Conservation (phyloP, 176 grass and related monocot species). For the Carex scoparia region DNA sequence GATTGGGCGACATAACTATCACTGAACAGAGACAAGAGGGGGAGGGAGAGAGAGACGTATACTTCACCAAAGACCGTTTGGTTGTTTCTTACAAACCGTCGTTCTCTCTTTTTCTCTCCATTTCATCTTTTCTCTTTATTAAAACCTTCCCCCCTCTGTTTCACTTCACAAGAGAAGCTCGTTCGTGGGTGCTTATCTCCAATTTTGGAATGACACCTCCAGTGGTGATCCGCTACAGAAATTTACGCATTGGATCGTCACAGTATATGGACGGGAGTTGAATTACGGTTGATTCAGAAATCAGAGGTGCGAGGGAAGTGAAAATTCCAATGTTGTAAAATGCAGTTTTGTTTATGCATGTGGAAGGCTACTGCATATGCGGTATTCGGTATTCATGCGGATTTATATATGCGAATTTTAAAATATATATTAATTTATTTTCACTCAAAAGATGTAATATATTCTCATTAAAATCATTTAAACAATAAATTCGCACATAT, state of each 20-base stretch:
- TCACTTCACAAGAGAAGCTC: neutral
- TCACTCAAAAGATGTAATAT: too few relatives aligned
- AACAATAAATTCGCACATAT: too few relatives aligned
- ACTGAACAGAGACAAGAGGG: constrained; percentile 12
- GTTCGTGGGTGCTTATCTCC: neutral
- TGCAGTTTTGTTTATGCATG: too few relatives aligned
- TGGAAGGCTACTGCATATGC: too few relatives aligned
- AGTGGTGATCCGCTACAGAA: neutral
- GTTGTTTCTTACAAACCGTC: constrained; percentile 8
- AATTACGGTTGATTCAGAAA: neutral
- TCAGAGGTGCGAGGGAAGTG: neutral
- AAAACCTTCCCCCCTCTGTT: neutral
- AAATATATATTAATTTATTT: too few relatives aligned
- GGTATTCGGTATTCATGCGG: too few relatives aligned
- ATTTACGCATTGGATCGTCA: neutral
- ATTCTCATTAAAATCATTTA: too few relatives aligned
- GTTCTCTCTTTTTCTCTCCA: neutral
- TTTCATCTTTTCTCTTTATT: neutral
- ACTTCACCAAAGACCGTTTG: constrained; percentile 11
- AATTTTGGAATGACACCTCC: neutral
- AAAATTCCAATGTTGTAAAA: too few relatives aligned
- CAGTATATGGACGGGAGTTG: neutral
- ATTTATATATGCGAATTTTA: too few relatives aligned
- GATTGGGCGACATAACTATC: constrained; percentile 19
- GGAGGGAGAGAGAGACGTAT: neutral